A percentile compares a stretch with the other conserved stretches of the same genome.
phyloP scores from a whole-genome alignment of 495 filamentous ascomycete species.

The Neurospora sp. region DNA sequence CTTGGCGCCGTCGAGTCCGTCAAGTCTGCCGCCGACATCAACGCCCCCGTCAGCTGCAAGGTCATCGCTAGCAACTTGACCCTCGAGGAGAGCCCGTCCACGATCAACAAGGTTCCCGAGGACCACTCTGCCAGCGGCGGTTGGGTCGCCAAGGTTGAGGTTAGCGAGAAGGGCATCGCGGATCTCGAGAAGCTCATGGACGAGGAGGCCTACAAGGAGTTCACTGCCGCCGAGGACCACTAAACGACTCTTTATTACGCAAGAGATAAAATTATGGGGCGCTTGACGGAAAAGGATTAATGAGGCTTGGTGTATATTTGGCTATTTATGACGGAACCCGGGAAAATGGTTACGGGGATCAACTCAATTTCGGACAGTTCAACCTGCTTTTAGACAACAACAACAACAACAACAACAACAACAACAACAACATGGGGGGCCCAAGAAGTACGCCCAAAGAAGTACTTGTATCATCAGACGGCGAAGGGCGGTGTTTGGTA shows the following conservation, averaged over 20 bases:
- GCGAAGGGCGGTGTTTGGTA: background rate
- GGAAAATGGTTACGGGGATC: slow-evolving; percentile 5
- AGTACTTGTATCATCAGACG: background rate
- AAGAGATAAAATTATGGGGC: background rate
- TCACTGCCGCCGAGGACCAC: slow-evolving; percentile 34
- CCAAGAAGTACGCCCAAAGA: background rate
- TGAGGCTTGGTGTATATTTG: background rate
- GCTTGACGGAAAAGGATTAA: slow-evolving; percentile 3
- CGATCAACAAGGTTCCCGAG: slow-evolving; percentile 74
- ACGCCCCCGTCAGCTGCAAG: slow-evolving; percentile 71
- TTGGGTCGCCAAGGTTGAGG: slow-evolving; percentile 84
- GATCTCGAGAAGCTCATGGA: slow-evolving; percentile 72
- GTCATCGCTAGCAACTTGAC: slow-evolving; percentile 59
- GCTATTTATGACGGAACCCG: background rate
- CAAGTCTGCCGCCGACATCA: slow-evolving; percentile 94
- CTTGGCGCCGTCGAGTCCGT: slow-evolving; percentile 96
- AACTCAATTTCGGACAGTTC: slow-evolving; percentile 19
- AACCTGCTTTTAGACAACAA: slow-evolving; percentile 20
- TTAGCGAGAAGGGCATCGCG: slow-evolving; percentile 47
- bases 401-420: background rate
- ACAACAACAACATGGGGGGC: background rate
- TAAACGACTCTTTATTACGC: background rate
- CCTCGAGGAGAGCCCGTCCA: slow-evolving; percentile 74
- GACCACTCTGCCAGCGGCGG: slow-evolving; percentile 63
- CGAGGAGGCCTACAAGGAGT: slow-evolving; percentile 58